Evolutionary conservation across 2,329 filamentous ascomycete species (phyloP).

Genomic region (Coccinonectria pachysandricola): DNA sequence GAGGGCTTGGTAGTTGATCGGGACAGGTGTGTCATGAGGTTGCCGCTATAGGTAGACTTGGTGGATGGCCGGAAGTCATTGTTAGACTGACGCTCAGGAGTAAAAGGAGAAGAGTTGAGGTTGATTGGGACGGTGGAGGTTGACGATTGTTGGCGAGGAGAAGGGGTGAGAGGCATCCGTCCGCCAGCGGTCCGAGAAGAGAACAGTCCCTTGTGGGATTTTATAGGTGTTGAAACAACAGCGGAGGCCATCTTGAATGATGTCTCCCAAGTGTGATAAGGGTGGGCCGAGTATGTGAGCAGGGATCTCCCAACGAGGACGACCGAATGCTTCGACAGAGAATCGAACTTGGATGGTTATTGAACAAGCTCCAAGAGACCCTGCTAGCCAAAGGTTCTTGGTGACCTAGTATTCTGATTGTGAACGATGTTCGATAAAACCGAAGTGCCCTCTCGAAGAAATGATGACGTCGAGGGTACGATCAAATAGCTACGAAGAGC

Average conservation of each 20-base stretch:
- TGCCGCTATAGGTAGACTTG: conserved; percentile 72
- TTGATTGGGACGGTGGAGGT: conserved; percentile 38
- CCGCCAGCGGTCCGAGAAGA: conserved; percentile 86
- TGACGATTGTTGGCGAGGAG: conserved; percentile 59
- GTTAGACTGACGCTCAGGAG: conserved; percentile 51
- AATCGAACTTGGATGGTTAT: conserved; percentile 28
- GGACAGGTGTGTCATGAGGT: conserved; percentile 69
- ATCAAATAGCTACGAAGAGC: conserved; percentile 35
- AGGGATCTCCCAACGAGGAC: conserved; percentile 31
- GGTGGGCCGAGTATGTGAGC: conserved; percentile 11
- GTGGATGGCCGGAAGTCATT: conserved; percentile 42
- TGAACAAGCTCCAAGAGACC: conserved; percentile 48
- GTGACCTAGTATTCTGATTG: conserved; percentile 36
- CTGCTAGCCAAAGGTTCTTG: conserved; percentile 50
- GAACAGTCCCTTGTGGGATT: conserved; percentile 90
- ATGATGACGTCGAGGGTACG: conserved; percentile 32
- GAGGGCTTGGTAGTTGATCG: conserved; percentile 55
- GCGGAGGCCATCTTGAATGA: conserved; percentile 63
- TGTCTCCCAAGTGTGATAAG: conserved; percentile 9
- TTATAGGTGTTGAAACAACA: conserved; percentile 79
- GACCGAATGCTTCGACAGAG: conserved; percentile 36
- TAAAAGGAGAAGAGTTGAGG: conserved; percentile 63
- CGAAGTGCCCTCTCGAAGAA: conserved; percentile 34
- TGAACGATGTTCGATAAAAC: conserved; percentile 37
- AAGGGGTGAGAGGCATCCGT: conserved; percentile 89